Conservation (phyloP, 1,139 yeast genomes). For the Suhomyces guaymorum region DNA sequence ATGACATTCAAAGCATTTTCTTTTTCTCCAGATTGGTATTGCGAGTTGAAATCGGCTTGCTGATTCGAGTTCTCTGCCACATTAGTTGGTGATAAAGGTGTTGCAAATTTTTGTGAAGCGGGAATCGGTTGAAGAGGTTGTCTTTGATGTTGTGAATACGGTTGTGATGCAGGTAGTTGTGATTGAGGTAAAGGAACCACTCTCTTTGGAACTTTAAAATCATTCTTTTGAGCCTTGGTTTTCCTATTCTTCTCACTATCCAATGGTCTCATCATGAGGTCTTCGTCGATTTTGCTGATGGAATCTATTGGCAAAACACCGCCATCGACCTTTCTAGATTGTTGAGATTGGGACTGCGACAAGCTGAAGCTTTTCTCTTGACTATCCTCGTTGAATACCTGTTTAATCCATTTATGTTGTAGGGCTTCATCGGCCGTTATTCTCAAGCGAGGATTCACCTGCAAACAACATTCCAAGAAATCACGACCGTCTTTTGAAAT, state of each 20-base stretch:
- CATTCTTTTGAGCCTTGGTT: slow-evolving; percentile 27
- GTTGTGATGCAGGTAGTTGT: slow-evolving; percentile 30
- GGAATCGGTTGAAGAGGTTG: slow-evolving; percentile 9
- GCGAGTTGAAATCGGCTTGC: too few relatives aligned
- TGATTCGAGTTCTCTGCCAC: slow-evolving; percentile 4
- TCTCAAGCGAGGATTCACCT: slow-evolving; percentile 71
- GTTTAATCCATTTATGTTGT: slow-evolving; percentile 62
- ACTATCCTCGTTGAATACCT: slow-evolving; percentile 32
- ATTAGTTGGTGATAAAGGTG: slow-evolving; percentile 7
- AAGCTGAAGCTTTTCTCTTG: slow-evolving; percentile 52
- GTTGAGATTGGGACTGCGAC: slow-evolving; percentile 73
- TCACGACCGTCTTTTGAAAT: slow-evolving; percentile 66
- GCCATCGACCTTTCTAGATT: slow-evolving; percentile 53
- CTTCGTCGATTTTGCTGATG: slow-evolving; percentile 46
- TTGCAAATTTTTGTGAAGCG: slow-evolving; percentile 7
- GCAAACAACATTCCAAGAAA: slow-evolving; percentile 66
- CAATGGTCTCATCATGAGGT: slow-evolving; percentile 47
- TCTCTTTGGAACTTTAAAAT: slow-evolving; percentile 46
- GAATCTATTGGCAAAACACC: slow-evolving; percentile 42
- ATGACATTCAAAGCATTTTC: neutral
- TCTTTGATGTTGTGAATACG: slow-evolving; percentile 21
- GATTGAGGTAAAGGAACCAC: slow-evolving; percentile 47
- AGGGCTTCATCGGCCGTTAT: slow-evolving; percentile 74
- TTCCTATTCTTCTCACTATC: slow-evolving; percentile 32
- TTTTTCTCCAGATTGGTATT: neutral